These are phyloP conservation scores for Leptographium galeiforme DNA, from an alignment of 2,329 filamentous ascomycete species.

Conservation along the genomic window DNA sequence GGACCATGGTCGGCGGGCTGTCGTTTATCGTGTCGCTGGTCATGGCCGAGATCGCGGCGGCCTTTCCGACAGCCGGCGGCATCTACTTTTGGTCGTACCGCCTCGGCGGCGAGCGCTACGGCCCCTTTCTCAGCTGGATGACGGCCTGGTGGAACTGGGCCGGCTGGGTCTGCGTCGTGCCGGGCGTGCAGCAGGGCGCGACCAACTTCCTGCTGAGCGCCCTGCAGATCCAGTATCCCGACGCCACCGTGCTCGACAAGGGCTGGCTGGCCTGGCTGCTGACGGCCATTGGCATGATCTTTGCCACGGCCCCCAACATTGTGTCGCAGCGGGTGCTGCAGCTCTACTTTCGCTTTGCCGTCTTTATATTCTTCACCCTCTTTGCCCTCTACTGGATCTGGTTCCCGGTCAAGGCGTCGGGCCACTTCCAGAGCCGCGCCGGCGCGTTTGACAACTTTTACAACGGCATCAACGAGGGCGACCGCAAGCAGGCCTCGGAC, in stretches of 20 bases:
- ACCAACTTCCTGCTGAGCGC: slow-evolving; percentile 26
- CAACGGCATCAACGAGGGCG: slow-evolving; percentile 24
- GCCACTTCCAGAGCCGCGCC: slow-evolving; percentile 19
- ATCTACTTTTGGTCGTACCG: slow-evolving; percentile 25
- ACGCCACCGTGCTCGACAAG: slow-evolving; percentile 17
- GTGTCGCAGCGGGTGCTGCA: slow-evolving; percentile 33
- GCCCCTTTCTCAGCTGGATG: slow-evolving; percentile 25
- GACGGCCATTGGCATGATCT: slow-evolving; percentile 26
- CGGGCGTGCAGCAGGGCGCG: slow-evolving; percentile 24
- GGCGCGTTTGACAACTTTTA: slow-evolving; percentile 22
- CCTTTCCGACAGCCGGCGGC: slow-evolving; percentile 24
- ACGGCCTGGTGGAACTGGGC: slow-evolving; percentile 27
- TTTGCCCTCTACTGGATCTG: slow-evolving; percentile 24
- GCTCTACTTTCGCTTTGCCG: slow-evolving; percentile 23
- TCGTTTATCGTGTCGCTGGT: slow-evolving; percentile 21
- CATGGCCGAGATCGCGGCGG: slow-evolving; percentile 22
- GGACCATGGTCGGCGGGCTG: slow-evolving; percentile 24
- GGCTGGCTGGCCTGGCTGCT: slow-evolving; percentile 29
- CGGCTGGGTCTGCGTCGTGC: slow-evolving; percentile 22
- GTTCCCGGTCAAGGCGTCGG: slow-evolving; percentile 22
- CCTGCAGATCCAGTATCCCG: slow-evolving; percentile 23
- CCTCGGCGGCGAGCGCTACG: slow-evolving; percentile 21
- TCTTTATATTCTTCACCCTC: slow-evolving; percentile 21
- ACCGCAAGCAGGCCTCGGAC: slow-evolving; percentile 20
- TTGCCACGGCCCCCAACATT: slow-evolving; percentile 37